phyloP scores from a whole-genome alignment of 164 flowering plant species.

The Magnolia sinica region DNA sequence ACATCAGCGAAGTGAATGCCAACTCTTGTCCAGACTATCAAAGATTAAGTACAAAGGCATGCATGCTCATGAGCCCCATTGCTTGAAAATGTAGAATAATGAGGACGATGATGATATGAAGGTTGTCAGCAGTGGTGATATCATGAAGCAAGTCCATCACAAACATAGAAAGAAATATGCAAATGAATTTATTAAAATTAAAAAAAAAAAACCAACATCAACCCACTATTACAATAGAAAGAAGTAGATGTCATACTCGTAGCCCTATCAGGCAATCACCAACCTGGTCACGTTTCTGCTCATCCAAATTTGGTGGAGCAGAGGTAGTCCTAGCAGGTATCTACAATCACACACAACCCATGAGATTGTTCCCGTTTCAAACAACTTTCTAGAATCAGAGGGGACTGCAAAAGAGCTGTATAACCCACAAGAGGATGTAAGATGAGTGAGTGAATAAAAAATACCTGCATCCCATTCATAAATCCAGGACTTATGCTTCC shows the following conservation, averaged over 20 bases:
- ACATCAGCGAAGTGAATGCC: neutral
- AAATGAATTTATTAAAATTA: too few species aligned
- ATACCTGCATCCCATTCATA: constrained; percentile 27
- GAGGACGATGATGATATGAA: neutral
- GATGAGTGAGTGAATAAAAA: neutral
- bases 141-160: neutral
- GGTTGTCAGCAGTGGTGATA: neutral
- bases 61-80: neutral
- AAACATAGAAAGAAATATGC: neutral
- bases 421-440: neutral
- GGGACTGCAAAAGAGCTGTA: neutral
- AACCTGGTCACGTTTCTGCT: constrained; percentile 86
- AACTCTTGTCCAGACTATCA: neutral
- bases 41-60: neutral
- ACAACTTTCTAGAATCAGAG: neutral
- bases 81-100: neutral
- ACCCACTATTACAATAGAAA: neutral
- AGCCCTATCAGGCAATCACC: constrained; percentile 4
- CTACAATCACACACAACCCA: constrained; percentile 30
- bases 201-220: neutral
- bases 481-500: constrained; percentile 21
- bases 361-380: neutral
- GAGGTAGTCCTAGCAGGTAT: constrained; percentile 94
- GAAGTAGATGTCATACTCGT: neutral
- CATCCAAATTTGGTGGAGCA: constrained; percentile 94